Percentiles rank a stretch among this genome's conserved stretches.
These are phyloP conservation scores for Mycena pura DNA, from an alignment of 768 basidiomycete species.

Conservation along the genomic window DNA sequence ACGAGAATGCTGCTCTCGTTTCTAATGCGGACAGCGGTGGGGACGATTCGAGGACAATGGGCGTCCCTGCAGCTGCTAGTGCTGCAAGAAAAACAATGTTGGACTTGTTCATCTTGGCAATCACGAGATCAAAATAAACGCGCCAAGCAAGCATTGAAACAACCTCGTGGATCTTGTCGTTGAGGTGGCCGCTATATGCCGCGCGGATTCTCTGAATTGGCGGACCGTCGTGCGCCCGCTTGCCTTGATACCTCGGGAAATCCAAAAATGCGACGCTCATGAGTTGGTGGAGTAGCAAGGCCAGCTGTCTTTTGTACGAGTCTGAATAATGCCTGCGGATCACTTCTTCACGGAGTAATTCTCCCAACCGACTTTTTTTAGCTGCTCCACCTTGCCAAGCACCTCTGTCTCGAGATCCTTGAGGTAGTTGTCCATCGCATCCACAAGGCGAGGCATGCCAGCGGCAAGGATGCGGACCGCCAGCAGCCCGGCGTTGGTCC, in stretches of 20 bases:
- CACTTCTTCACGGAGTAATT: conserved; percentile 7
- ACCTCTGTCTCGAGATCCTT: conserved; percentile 76
- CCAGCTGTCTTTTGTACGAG: not conserved
- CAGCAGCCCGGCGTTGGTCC: conserved; percentile 90
- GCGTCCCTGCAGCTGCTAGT: too few relatives aligned
- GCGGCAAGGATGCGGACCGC: conserved; percentile 89
- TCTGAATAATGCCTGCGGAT: not conserved
- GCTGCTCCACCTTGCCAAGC: conserved; percentile 73
- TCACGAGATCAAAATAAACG: not conserved
- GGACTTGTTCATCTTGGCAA: too few relatives aligned
- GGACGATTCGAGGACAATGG: too few relatives aligned
- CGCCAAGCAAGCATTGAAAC: not conserved
- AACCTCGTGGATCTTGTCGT: too few relatives aligned
- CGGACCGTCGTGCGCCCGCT: not conserved
- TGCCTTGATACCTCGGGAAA: not conserved
- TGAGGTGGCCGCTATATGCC: too few relatives aligned
- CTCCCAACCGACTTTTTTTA: conserved; percentile 88
- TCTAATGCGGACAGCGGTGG: too few relatives aligned
- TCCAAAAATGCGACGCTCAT: not conserved
- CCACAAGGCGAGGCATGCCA: conserved; percentile 68
- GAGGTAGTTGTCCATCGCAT: conserved; percentile 78
- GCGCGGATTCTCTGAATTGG: not conserved
- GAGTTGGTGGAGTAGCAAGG: not conserved
- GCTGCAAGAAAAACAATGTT: too few relatives aligned
- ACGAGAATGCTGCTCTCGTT: too few relatives aligned